phyloP scores from a whole-genome alignment of 352 stramenopile genomes.

The Phytophthora kernoviae region DNA sequence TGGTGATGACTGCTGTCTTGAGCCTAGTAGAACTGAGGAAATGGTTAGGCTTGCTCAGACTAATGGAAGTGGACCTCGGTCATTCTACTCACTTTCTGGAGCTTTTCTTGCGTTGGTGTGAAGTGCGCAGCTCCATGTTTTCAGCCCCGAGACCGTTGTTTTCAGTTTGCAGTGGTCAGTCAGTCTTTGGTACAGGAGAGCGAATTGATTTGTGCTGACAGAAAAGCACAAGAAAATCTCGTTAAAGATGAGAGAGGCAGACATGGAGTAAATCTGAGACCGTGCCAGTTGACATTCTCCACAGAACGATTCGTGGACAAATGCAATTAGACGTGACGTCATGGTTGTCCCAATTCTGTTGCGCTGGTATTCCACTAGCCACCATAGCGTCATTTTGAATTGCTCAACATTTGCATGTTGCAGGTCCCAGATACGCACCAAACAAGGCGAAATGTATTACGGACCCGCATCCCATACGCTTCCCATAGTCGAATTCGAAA shows the following conservation, averaged over 20 bases:
- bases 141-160: conserved; percentile 5
- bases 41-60: conserved; percentile 2
- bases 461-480: too few relatives aligned
- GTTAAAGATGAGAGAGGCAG: background rate
- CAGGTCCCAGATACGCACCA: too few relatives aligned
- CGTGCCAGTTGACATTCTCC: conserved; percentile 21
- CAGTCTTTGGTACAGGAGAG: background rate
- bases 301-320: too few relatives aligned
- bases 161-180: background rate
- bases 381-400: too few relatives aligned
- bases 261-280: conserved; percentile 32
- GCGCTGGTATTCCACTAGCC: too few relatives aligned
- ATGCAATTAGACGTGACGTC: background rate
- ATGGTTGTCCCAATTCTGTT: conserved; percentile 2
- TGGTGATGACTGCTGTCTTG: conserved; percentile 11
- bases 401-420: too few relatives aligned
- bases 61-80: background rate
- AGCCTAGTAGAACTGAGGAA: background rate
- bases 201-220: conserved; percentile 29
- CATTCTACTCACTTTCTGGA: conserved; percentile 37
- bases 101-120: conserved; percentile 35
- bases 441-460: too few relatives aligned
- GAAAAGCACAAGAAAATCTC: conserved; percentile 13
- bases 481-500: too few relatives aligned
- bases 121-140: conserved; percentile 32